Percentiles rank a stretch among this genome's conserved stretches.
These are phyloP conservation scores for Cladosporium sp. DNA, from an alignment of 2,329 filamentous ascomycete genomes.

Conservation along the genomic window DNA sequence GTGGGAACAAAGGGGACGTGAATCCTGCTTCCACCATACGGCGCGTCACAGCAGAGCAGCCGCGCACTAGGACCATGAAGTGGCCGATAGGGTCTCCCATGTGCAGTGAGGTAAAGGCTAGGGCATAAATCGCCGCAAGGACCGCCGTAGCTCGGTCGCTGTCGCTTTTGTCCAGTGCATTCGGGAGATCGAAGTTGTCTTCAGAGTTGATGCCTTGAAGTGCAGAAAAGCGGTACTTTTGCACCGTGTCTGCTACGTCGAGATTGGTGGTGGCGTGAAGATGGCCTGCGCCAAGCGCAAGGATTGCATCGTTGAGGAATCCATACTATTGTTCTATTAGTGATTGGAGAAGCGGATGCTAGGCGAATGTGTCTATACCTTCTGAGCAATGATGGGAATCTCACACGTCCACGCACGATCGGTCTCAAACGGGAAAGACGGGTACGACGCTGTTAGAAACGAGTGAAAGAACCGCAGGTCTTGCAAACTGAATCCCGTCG, in stretches of 20 bases:
- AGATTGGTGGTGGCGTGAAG: constrained; percentile 5
- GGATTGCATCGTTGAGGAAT: constrained; percentile 7
- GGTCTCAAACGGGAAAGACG: constrained; percentile 9
- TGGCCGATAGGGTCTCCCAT: constrained; percentile 15
- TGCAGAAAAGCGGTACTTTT: constrained; percentile 12
- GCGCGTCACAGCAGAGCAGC: not conserved
- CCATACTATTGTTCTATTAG: not conserved
- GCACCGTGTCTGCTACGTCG: not conserved
- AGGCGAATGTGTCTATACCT: not conserved
- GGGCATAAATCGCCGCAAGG: constrained; percentile 2
- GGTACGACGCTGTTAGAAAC: constrained; percentile 10
- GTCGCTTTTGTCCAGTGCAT: not conserved
- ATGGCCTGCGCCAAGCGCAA: constrained; percentile 4
- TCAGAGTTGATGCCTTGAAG: constrained; percentile 10
- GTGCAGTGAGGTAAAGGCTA: not conserved
- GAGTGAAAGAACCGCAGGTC: constrained; percentile 14
- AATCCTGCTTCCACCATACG: constrained; percentile 12
- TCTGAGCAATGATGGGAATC: constrained; percentile 12
- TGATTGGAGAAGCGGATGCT: not conserved
- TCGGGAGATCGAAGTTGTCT: constrained; percentile 6
- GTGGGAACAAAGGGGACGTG: constrained; percentile 5
- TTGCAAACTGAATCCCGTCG: not conserved
- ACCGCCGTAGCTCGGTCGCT: constrained; percentile 12
- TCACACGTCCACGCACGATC: constrained; percentile 11
- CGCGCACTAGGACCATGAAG: constrained; percentile 10